Conservation (phyloP, 768 basidiomycete species). For the Boletus subparvulus region DNA sequence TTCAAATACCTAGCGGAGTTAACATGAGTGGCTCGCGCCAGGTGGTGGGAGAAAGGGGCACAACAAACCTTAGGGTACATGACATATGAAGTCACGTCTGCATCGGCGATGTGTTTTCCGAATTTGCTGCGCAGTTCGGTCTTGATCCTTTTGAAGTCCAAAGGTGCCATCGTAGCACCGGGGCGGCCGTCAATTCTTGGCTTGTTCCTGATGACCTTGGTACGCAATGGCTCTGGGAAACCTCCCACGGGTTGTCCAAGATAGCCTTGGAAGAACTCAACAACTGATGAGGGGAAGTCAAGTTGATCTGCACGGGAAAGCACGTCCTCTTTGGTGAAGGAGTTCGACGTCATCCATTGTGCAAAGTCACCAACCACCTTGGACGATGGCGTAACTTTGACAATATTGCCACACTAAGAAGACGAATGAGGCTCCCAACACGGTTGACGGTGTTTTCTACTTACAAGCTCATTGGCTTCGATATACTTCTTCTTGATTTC, state of each 20-base stretch:
- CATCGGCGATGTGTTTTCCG: conserved; percentile 91
- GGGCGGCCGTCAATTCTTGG: conserved; percentile 92
- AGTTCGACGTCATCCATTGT: conserved; percentile 98
- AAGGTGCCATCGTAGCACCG: conserved; percentile 79
- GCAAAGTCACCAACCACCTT: conserved; percentile 99
- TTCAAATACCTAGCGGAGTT: conserved; percentile 76
- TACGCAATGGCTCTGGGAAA: conserved; percentile 96
- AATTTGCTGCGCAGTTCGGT: conserved; percentile 89
- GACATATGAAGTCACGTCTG: conserved; percentile 91
- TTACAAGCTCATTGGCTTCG: conserved; percentile 91
- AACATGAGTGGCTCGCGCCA: conserved; percentile 7
- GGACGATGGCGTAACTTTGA: conserved; percentile 99
- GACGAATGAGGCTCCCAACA: conserved; percentile 5
- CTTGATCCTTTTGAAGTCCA: conserved; percentile 97
- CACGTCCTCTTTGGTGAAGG: conserved; percentile 83
- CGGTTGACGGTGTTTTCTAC: conserved; percentile 25
- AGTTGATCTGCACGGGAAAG: conserved; percentile 81
- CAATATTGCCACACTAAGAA: conserved; percentile 87
- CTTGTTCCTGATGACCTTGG: conserved; percentile 89
- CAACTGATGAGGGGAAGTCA: conserved; percentile 96
- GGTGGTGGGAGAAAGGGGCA: conserved; percentile 4
- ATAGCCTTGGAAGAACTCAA: conserved; percentile 99
- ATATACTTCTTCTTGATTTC: conserved; percentile 99
- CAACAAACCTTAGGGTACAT: conserved; percentile 94
- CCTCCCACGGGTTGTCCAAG: conserved; percentile 97